Evolutionary conservation across 2,329 filamentous ascomycete species (phyloP).

Genomic region (Helotiales sp.): DNA sequence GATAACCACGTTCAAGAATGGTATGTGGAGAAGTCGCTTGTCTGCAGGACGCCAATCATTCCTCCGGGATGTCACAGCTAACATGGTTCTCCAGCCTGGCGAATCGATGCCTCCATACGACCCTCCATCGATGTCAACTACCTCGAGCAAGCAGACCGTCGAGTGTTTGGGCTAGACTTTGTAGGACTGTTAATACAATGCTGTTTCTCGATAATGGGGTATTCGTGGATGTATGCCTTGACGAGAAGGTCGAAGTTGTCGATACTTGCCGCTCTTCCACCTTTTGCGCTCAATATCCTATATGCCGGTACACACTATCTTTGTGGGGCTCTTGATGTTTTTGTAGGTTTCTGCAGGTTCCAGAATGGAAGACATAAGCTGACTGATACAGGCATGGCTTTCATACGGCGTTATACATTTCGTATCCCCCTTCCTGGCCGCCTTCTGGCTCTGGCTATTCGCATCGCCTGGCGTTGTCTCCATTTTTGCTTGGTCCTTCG

Average conservation of each 20-base stretch:
- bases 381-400: constrained; percentile 75
- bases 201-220: constrained; percentile 21
- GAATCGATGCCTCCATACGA: constrained; percentile 30
- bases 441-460: constrained; percentile 80
- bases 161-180: constrained; percentile 27
- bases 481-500: constrained; percentile 81
- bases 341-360: constrained; percentile 14
- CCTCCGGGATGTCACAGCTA: constrained; percentile 2
- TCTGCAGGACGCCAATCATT: not conserved
- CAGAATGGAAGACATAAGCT: constrained; percentile 58
- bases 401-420: constrained; percentile 92
- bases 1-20: constrained; percentile 35
- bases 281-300: constrained; percentile 66
- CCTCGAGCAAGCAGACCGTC: constrained; percentile 26
- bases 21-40: constrained; percentile 10
- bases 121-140: constrained; percentile 29
- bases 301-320: constrained; percentile 77
- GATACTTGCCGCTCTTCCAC: constrained; percentile 27
- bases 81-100: constrained; percentile 23
- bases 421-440: constrained; percentile 76
- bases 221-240: constrained; percentile 31
- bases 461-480: constrained; percentile 81
- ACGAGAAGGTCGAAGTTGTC: constrained; percentile 28
- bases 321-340: constrained; percentile 27
- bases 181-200: constrained; percentile 26